These are phyloP conservation scores for Pseudogymnoascus pannorum DNA, from an alignment of 2,329 filamentous ascomycete genomes.

Conservation along the genomic window DNA sequence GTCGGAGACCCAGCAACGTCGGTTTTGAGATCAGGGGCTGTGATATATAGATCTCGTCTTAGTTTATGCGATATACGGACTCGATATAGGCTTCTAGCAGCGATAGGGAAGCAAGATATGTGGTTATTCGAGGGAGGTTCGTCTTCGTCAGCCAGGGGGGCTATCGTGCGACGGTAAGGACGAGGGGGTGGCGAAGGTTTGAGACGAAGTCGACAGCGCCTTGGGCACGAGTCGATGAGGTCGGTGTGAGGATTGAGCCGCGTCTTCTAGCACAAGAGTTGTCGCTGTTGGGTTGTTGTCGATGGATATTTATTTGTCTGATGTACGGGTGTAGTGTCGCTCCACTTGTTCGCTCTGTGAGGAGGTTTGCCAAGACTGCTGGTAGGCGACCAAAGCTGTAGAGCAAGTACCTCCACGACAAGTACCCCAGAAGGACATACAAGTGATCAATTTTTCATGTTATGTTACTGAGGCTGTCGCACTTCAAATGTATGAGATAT, in stretches of 20 bases:
- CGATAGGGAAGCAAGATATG: not conserved
- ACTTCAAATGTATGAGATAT: not conserved
- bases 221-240: not conserved
- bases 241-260: not conserved
- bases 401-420: not conserved
- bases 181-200: not conserved
- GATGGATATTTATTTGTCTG: constrained; percentile 9
- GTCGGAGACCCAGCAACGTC: not conserved
- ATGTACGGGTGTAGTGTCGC: constrained; percentile 4
- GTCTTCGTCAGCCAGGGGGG: not conserved
- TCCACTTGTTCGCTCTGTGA: constrained; percentile 6
- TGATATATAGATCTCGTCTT: not conserved
- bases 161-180: constrained; percentile 1
- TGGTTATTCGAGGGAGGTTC: not conserved
- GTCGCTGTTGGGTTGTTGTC: not conserved
- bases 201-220: not conserved
- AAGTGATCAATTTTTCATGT: constrained; percentile 5
- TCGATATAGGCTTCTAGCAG: not conserved
- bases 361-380: constrained; percentile 5
- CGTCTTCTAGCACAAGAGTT: constrained; percentile 3
- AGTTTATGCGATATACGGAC: not conserved
- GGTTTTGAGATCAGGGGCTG: not conserved
- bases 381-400: constrained; percentile 3
- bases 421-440: not conserved
- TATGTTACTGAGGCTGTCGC: not conserved